Conservation (phyloP, 116 monocot genomes). For the Papilionanthe hybrid region DNA sequence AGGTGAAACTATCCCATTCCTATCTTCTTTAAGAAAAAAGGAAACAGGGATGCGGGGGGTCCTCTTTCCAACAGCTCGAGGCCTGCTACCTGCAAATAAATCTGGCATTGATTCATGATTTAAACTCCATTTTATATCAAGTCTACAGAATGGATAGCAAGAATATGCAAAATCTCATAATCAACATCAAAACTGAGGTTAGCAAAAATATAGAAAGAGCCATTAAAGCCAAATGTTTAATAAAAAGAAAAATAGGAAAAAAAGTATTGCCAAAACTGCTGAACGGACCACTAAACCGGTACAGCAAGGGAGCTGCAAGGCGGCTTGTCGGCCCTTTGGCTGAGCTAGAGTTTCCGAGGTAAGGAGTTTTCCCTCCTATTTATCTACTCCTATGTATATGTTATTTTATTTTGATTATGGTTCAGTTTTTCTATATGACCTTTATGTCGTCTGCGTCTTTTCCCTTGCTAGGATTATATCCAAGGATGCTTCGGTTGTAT, state of each 20-base stretch:
- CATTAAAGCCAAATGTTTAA: not conserved
- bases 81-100: slow-evolving; percentile 40
- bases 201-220: not conserved
- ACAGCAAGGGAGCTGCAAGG: too few species aligned
- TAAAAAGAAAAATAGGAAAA: not conserved
- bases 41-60: slow-evolving; percentile 64
- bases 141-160: not conserved
- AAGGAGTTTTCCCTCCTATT: too few species aligned
- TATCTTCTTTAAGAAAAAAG: slow-evolving; percentile 30
- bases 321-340: too few species aligned
- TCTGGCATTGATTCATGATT: slow-evolving; percentile 32
- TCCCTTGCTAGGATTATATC: too few species aligned
- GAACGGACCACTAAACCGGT: too few species aligned
- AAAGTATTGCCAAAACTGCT: too few species aligned
- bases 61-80: slow-evolving; percentile 73
- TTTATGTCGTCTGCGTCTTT: too few species aligned
- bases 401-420: too few species aligned
- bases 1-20: slow-evolving; percentile 14
- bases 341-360: too few species aligned
- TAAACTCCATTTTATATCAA: slow-evolving; percentile 12
- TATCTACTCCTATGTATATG: too few species aligned
- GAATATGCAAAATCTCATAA: not conserved
- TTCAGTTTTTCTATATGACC: too few species aligned
- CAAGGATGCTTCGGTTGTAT: too few species aligned
- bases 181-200: slow-evolving; percentile 1